These are phyloP conservation scores for Asclepias syriaca DNA, from an alignment of 257 asterid genomes.

Conservation along the genomic window DNA sequence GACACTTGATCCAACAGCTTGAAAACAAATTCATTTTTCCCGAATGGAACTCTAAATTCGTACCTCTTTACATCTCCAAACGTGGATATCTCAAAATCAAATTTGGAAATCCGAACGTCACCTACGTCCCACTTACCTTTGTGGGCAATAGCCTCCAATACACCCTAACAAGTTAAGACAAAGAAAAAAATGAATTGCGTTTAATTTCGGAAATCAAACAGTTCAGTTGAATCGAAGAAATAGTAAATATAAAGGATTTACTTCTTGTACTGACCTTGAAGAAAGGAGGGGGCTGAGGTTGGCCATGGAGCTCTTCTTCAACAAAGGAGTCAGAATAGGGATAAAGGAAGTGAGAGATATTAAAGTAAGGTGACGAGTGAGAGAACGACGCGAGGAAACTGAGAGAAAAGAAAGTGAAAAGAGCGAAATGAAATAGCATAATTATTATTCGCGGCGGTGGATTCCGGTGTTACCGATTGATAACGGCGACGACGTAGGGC, in stretches of 20 bases:
- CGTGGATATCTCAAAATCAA: conserved; percentile 46
- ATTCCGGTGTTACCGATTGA: not conserved
- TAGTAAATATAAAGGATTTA: not conserved
- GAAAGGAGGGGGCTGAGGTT: conserved; percentile 5
- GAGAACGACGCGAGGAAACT: not conserved
- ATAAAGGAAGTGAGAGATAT: conserved; percentile 15
- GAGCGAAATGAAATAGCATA: conserved; percentile 2
- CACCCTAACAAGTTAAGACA: conserved; percentile 26
- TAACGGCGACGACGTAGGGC: not conserved
- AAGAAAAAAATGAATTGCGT: conserved; percentile 3
- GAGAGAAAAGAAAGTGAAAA: not conserved
- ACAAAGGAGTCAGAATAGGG: conserved; percentile 2
- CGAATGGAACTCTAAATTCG: conserved; percentile 45
- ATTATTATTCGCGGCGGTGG: not conserved
- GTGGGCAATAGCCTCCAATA: conserved; percentile 47
- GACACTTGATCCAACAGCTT: conserved; percentile 53
- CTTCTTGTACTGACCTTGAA: conserved; percentile 3
- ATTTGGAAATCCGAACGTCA: conserved; percentile 47
- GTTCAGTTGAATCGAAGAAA: not conserved
- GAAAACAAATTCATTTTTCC: conserved; percentile 43
- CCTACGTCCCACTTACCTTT: conserved; percentile 59
- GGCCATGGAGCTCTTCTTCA: conserved; percentile 1
- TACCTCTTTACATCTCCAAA: conserved; percentile 34
- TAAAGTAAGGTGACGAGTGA: not conserved
- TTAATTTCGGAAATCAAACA: not conserved